phyloP scores from a whole-genome alignment of 768 basidiomycete species.

The Trametes cingulata region DNA sequence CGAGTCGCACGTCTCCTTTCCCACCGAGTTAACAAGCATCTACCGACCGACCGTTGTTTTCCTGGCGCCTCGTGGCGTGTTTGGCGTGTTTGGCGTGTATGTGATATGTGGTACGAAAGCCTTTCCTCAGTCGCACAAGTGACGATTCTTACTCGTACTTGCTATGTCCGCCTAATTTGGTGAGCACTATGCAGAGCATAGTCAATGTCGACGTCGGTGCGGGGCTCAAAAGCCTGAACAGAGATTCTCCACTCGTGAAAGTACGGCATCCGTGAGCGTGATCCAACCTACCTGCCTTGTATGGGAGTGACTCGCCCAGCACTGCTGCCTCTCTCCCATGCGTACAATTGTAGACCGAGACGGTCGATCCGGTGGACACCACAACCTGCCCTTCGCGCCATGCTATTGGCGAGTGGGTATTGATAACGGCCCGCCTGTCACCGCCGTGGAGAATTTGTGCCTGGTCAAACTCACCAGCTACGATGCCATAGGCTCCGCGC shows the following conservation, averaged over 20 bases:
- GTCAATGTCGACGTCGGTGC: slow-evolving; percentile 17
- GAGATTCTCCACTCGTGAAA: slow-evolving; percentile 2
- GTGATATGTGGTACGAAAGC: no score
- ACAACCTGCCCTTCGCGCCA: background rate
- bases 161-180: background rate
- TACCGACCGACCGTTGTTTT: no score
- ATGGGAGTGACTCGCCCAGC: slow-evolving; percentile 13
- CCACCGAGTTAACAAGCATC: background rate
- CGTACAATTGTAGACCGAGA: slow-evolving; percentile 2
- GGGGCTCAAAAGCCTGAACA: slow-evolving; percentile 13
- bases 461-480: background rate
- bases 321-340: slow-evolving; percentile 12
- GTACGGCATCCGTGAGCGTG: slow-evolving; percentile 14
- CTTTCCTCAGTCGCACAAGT: no score
- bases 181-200: background rate
- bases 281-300: background rate
- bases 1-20: no score
- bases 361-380: slow-evolving; percentile 3
- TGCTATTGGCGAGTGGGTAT: slow-evolving; percentile 4
- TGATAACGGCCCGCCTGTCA: slow-evolving; percentile 16
- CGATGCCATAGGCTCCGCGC: slow-evolving; percentile 3
- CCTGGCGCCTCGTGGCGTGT: no score
- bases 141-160: background rate
- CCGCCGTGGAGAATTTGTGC: slow-evolving; percentile 6
- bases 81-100: no score